These are phyloP conservation scores for Myxozyma vanderwaltii DNA, from an alignment of 805 yeast species.

Conservation along the genomic window DNA sequence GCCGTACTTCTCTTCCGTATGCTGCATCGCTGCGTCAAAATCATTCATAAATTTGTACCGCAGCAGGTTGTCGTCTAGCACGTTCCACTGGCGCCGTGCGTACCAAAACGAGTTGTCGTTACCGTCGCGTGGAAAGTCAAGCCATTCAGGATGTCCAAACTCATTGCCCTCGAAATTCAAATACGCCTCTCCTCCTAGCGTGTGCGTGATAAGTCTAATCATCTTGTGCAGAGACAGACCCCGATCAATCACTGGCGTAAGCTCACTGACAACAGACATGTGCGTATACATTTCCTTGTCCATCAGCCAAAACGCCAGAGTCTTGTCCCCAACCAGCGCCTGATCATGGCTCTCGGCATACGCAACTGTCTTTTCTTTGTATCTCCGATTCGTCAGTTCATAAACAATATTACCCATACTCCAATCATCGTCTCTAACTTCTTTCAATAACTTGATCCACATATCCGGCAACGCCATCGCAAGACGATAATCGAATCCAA, in stretches of 20 bases:
- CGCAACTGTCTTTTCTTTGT: slow-evolving; percentile 84
- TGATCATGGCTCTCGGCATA: slow-evolving; percentile 97
- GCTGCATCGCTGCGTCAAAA: slow-evolving; percentile 88
- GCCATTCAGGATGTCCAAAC: slow-evolving; percentile 99
- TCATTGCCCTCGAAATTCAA: slow-evolving; percentile 96
- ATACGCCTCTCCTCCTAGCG: slow-evolving; percentile 96
- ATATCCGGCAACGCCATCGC: slow-evolving; percentile 98
- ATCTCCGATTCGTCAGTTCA: slow-evolving; percentile 84
- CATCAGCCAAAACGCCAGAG: slow-evolving; percentile 97
- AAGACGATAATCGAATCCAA: slow-evolving; percentile 88
- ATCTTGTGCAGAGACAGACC: slow-evolving; percentile 89
- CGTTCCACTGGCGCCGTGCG: slow-evolving; percentile 92
- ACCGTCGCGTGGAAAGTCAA: slow-evolving; percentile 92
- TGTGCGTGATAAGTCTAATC: slow-evolving; percentile 82
- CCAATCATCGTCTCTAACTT: slow-evolving; percentile 85
- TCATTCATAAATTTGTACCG: slow-evolving; percentile 75
- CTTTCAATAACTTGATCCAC: slow-evolving; percentile 96
- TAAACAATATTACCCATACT: slow-evolving; percentile 76
- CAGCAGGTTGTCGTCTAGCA: slow-evolving; percentile 75
- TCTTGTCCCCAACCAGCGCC: slow-evolving; percentile 95
- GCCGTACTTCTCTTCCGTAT: slow-evolving; percentile 64
- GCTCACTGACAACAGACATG: slow-evolving; percentile 76
- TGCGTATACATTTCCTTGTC: slow-evolving; percentile 95
- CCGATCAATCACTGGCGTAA: slow-evolving; percentile 79
- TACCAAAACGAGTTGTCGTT: slow-evolving; percentile 87